Conservation (phyloP, 768 basidiomycete genomes). For the Hygrocybe punicea region DNA sequence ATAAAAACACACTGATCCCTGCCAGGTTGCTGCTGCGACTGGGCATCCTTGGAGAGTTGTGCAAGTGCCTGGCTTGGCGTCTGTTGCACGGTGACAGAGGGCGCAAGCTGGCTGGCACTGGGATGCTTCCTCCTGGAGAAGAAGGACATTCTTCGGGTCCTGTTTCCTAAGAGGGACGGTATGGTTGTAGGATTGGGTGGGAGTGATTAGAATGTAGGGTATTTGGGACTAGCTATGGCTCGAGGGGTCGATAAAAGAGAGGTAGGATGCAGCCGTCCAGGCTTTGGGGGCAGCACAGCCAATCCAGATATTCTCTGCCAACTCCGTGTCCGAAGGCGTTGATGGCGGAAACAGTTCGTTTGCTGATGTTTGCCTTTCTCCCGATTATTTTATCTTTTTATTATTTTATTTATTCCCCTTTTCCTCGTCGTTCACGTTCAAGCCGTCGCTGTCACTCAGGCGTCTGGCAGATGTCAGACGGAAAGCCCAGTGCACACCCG, state of each 20-base stretch:
- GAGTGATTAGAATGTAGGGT: constrained; percentile 3
- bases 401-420: neutral
- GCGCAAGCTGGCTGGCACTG: constrained; percentile 40
- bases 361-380: constrained; percentile 3
- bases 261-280: too few species aligned
- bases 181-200: constrained; percentile 45
- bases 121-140: constrained; percentile 85
- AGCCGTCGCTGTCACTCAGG: too few species aligned
- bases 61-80: constrained; percentile 67
- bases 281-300: constrained; percentile 1
- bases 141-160: constrained; percentile 85
- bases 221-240: too few species aligned
- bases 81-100: constrained; percentile 56
- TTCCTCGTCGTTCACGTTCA: neutral
- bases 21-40: constrained; percentile 17
- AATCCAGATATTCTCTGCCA: neutral
- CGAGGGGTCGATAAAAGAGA: too few species aligned
- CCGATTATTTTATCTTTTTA: neutral
- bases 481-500: too few species aligned
- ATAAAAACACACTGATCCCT: constrained; percentile 24
- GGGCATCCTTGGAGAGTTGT: constrained; percentile 41
- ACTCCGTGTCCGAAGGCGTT: too few species aligned
- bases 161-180: constrained; percentile 60
- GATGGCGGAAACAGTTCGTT: constrained; percentile 1
- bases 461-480: too few species aligned